These are phyloP conservation scores for Colletotrichum sp. DNA, from an alignment of 2,329 filamentous ascomycete species.

Conservation along the genomic window DNA sequence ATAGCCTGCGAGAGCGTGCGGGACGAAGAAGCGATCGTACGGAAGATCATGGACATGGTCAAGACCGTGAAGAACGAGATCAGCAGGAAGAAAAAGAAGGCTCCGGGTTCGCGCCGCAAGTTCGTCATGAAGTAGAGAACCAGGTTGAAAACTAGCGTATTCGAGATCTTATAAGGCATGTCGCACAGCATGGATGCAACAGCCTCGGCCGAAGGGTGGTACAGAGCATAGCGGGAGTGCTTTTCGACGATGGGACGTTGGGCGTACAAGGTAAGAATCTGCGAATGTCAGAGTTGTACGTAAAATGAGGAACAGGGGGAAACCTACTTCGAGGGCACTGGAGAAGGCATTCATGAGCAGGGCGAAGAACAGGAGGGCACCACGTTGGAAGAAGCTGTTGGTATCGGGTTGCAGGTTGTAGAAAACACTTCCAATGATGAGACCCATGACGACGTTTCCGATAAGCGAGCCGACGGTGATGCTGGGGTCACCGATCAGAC, in stretches of 20 bases:
- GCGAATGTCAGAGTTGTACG: neutral
- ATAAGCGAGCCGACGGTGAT: slow-evolving; percentile 72
- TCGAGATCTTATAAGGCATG: slow-evolving; percentile 81
- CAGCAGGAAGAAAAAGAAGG: slow-evolving; percentile 87
- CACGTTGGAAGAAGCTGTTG: slow-evolving; percentile 77
- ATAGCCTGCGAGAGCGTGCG: slow-evolving; percentile 71
- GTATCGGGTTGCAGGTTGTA: slow-evolving; percentile 74
- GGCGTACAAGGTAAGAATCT: slow-evolving; percentile 84
- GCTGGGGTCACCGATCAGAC: slow-evolving; percentile 78
- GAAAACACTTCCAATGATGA: slow-evolving; percentile 83
- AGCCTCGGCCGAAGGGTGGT: slow-evolving; percentile 90
- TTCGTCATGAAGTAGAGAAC: slow-evolving; percentile 88
- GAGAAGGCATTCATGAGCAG: slow-evolving; percentile 86
- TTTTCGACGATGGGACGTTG: slow-evolving; percentile 94
- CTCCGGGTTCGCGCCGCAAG: slow-evolving; percentile 72
- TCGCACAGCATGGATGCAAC: slow-evolving; percentile 86
- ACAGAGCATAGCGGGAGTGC: slow-evolving; percentile 83
- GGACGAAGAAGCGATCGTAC: slow-evolving; percentile 78
- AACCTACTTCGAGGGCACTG: slow-evolving; percentile 72
- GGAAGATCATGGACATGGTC: slow-evolving; percentile 87
- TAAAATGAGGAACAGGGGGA: slow-evolving; percentile 17
- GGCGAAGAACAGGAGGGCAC: slow-evolving; percentile 85
- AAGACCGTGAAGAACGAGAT: slow-evolving; percentile 76
- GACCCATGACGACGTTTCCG: slow-evolving; percentile 76
- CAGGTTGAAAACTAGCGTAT: slow-evolving; percentile 78